Conservation (phyloP, 83 land plant species). For the Diphasiastrum complanatum region DNA sequence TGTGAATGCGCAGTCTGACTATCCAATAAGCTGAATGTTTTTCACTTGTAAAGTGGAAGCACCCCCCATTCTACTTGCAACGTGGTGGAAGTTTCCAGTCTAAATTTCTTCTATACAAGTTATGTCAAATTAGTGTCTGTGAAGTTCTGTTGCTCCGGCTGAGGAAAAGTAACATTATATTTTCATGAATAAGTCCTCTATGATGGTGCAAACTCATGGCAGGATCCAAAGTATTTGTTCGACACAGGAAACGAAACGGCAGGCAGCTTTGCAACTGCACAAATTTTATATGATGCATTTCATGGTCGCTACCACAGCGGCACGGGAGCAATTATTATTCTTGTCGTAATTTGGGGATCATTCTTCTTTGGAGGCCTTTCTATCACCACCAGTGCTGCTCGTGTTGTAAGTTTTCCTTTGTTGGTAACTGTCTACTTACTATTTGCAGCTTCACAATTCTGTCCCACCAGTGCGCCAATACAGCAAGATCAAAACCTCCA, state of each 20-base stretch:
- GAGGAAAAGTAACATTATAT: too few species aligned
- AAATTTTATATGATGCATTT: constrained; percentile 83
- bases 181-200: too few species aligned
- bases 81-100: too few species aligned
- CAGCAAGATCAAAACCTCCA: background rate
- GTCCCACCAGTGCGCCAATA: constrained; percentile 2
- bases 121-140: too few species aligned
- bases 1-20: too few species aligned
- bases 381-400: constrained; percentile 80
- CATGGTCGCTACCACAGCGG: constrained; percentile 67
- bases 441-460: background rate
- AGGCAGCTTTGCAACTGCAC: constrained; percentile 74
- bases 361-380: constrained; percentile 90
- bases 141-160: too few species aligned
- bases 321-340: constrained; percentile 59
- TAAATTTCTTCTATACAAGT: too few species aligned
- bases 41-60: too few species aligned
- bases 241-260: constrained; percentile 78
- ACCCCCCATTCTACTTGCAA: too few species aligned
- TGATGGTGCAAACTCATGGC: too few species aligned
- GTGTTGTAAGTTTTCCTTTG: constrained; percentile 51
- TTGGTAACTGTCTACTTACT: background rate
- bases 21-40: too few species aligned
- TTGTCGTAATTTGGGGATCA: constrained; percentile 73
- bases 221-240: constrained; percentile 61